Percentiles rank a stretch among this genome's conserved stretches.
Conservation (phyloP, 768 basidiomycete species). For the Tephrocybe rancida region DNA sequence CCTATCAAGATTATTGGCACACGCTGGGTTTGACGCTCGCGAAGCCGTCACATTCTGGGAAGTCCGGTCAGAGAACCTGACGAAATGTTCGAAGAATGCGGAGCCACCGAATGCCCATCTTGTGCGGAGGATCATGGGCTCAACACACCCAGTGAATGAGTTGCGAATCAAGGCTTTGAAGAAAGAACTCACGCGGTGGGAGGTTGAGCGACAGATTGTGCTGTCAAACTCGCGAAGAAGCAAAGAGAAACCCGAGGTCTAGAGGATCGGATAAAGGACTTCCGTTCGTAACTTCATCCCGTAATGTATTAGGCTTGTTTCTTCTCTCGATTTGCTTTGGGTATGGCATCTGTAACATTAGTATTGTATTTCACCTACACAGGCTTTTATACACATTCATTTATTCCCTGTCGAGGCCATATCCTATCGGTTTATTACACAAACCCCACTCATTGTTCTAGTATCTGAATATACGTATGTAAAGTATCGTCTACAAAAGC, state of each 20-base stretch:
- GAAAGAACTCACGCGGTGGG: constrained; percentile 75
- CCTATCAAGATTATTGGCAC: constrained; percentile 77
- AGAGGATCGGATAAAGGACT: not conserved
- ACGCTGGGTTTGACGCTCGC: constrained; percentile 89
- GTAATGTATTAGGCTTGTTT: not conserved
- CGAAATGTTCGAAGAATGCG: constrained; percentile 44
- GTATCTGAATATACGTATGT: not conserved
- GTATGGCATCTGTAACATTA: constrained; percentile 1
- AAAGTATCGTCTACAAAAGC: not conserved
- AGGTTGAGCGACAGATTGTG: constrained; percentile 44
- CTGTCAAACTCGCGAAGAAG: not conserved
- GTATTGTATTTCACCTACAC: not conserved
- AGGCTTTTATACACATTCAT: not conserved
- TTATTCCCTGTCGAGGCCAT: not conserved
- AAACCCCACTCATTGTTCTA: not conserved
- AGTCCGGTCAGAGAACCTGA: constrained; percentile 41
- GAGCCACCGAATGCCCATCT: constrained; percentile 22
- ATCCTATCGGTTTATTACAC: not conserved
- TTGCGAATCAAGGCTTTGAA: constrained; percentile 62
- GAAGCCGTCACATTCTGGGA: constrained; percentile 87
- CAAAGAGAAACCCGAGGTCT: not conserved
- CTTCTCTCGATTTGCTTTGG: not conserved
- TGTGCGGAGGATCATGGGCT: constrained; percentile 51
- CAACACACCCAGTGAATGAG: constrained; percentile 70
- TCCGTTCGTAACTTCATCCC: not conserved